phyloP scores from a whole-genome alignment of 352 stramenopile species.

The Nothophytophthora sp. region DNA sequence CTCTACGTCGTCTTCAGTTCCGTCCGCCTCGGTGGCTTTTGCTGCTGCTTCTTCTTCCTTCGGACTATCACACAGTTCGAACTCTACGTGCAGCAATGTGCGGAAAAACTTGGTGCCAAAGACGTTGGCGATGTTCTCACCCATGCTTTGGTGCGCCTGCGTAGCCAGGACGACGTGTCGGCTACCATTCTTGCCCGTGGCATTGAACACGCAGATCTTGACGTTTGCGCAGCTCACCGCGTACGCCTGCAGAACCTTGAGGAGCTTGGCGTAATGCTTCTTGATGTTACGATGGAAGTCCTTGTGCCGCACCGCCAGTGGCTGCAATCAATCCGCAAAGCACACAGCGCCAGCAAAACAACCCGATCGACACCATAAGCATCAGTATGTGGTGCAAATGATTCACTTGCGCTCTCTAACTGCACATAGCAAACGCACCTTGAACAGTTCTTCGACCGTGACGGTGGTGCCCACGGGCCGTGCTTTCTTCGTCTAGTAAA shows the following conservation, averaged over 20 bases:
- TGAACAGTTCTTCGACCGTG: slow-evolving; percentile 92
- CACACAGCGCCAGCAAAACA: no score
- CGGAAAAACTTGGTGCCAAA: slow-evolving; percentile 93
- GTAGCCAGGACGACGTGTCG: slow-evolving; percentile 68
- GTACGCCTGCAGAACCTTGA: slow-evolving; percentile 91
- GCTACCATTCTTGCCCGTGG: slow-evolving; percentile 43
- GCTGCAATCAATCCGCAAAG: slow-evolving; percentile 40
- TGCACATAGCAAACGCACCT: slow-evolving; percentile 23
- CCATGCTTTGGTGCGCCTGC: slow-evolving; percentile 59
- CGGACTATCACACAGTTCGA: slow-evolving; percentile 51
- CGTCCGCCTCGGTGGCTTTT: slow-evolving; percentile 6
- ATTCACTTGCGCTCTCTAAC: no score
- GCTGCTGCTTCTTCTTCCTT: slow-evolving; percentile 15
- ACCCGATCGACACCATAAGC: no score
- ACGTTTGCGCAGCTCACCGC: slow-evolving; percentile 61
- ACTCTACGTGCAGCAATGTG: slow-evolving; percentile 68
- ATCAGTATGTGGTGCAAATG: no score
- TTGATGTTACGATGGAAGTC: slow-evolving; percentile 95
- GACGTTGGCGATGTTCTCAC: slow-evolving; percentile 89
- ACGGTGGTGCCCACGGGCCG: slow-evolving; percentile 93
- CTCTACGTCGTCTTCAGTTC: slow-evolving; percentile 15
- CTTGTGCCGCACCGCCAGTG: slow-evolving; percentile 91
- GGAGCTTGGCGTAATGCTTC: slow-evolving; percentile 91
- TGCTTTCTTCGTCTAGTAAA: slow-evolving; percentile 54
- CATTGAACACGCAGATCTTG: slow-evolving; percentile 62